Evolutionary conservation across 2,329 filamentous ascomycete genomes (phyloP).

Genomic region (Esteya vermicola): DNA sequence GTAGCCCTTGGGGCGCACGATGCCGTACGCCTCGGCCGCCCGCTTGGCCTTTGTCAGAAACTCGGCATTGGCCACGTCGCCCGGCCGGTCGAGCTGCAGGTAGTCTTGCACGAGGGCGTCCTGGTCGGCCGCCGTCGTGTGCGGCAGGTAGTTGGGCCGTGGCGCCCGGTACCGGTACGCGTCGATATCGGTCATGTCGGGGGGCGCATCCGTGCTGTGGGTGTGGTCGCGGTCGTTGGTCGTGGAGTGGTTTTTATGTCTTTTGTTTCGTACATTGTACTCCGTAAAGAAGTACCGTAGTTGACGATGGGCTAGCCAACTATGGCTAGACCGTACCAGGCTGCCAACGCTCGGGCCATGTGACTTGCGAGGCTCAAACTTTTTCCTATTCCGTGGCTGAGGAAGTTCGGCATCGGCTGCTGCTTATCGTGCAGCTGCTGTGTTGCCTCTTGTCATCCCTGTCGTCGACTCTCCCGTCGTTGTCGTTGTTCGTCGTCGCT

Average conservation of each 20-base stretch:
- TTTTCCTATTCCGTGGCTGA: conserved; percentile 11
- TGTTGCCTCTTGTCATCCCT: too few relatives aligned
- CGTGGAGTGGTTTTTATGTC: not conserved
- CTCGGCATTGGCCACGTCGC: conserved; percentile 39
- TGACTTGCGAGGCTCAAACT: conserved; percentile 9
- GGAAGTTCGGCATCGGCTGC: too few relatives aligned
- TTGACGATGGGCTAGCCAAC: too few relatives aligned
- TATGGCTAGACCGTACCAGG: too few relatives aligned
- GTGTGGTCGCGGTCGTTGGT: not conserved
- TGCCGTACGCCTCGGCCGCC: conserved; percentile 47
- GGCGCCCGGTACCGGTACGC: conserved; percentile 39
- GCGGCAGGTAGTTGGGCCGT: conserved; percentile 46
- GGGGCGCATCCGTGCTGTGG: not conserved
- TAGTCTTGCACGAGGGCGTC: conserved; percentile 39
- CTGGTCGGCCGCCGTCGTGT: conserved; percentile 34
- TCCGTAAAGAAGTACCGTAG: too few relatives aligned
- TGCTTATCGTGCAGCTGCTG: too few relatives aligned
- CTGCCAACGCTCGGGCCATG: not conserved
- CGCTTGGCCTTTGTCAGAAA: conserved; percentile 45
- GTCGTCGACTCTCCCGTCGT: too few relatives aligned
- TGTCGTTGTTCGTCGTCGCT: too few relatives aligned
- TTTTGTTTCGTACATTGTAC: not conserved
- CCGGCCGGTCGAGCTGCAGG: conserved; percentile 33
- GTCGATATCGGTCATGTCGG: conserved; percentile 28
- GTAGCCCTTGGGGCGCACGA: conserved; percentile 70